Conservation (phyloP, 2,329 filamentous ascomycete species). For the Ophiostoma ips region DNA sequence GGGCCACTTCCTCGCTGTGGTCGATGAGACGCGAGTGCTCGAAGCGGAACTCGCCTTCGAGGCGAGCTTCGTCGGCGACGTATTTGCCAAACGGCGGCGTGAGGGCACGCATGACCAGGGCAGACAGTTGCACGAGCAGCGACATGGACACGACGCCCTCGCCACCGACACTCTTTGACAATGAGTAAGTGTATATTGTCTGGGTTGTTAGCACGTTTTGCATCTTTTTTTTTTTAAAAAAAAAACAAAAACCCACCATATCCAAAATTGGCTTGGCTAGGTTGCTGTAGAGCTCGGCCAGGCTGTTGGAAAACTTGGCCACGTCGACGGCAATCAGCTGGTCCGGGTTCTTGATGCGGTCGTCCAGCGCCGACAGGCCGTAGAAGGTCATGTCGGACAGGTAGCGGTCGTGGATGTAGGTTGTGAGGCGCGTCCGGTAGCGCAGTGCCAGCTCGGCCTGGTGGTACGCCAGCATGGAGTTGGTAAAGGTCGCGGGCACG, state of each 20-base stretch:
- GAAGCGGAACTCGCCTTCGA: slow-evolving; percentile 94
- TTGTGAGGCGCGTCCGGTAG: slow-evolving; percentile 86
- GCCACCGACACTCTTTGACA: slow-evolving; percentile 89
- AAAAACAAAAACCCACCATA: slow-evolving; percentile 41
- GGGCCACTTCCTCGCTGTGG: slow-evolving; percentile 85
- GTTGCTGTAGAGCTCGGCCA: slow-evolving; percentile 93
- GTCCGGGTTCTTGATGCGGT: slow-evolving; percentile 96
- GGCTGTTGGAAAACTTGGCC: slow-evolving; percentile 85
- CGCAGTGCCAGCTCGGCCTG: slow-evolving; percentile 88
- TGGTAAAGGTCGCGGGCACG: slow-evolving; percentile 91
- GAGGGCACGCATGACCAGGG: slow-evolving; percentile 81
- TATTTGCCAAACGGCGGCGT: slow-evolving; percentile 96
- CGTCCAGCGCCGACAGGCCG: slow-evolving; percentile 84
- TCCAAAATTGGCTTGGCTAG: slow-evolving; percentile 88
- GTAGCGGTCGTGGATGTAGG: slow-evolving; percentile 89
- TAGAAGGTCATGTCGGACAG: slow-evolving; percentile 98
- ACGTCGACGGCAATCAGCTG: slow-evolving; percentile 96
- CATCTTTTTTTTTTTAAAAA: not conserved
- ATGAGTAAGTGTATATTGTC: slow-evolving; percentile 82
- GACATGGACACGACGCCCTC: slow-evolving; percentile 95
- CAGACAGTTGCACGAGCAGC: slow-evolving; percentile 81
- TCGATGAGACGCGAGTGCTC: slow-evolving; percentile 91
- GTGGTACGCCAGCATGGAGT: slow-evolving; percentile 97
- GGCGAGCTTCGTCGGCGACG: slow-evolving; percentile 83
- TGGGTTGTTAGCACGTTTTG: slow-evolving; percentile 14